Conservation (phyloP, 352 stramenopile genomes). For the Pythium sp. region DNA sequence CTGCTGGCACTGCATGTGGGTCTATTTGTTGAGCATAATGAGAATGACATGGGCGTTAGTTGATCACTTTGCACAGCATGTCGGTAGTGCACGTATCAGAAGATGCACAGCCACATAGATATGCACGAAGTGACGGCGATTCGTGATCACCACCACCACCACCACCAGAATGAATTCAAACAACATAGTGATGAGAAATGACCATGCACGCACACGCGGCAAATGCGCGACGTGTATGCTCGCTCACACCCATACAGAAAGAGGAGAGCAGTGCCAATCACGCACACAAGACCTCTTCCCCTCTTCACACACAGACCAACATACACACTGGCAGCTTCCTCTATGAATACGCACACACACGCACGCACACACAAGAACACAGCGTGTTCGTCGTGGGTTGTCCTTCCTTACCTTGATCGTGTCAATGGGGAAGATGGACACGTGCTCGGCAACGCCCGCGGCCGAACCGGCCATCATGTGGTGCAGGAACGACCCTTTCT, state of each 20-base stretch:
- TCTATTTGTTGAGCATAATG: slow-evolving; percentile 63
- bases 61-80: background rate
- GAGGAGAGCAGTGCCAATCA: background rate
- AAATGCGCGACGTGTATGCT: background rate
- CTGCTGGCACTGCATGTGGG: slow-evolving; percentile 93
- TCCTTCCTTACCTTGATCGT: slow-evolving; percentile 66
- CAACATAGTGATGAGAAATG: background rate
- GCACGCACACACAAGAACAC: background rate
- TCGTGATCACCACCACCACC: background rate
- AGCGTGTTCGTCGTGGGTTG: background rate
- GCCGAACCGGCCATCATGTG: slow-evolving; percentile 95
- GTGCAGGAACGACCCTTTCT: slow-evolving; percentile 92
- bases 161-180: slow-evolving; percentile 13
- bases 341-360: background rate
- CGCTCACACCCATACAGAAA: background rate
- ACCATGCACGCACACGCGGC: background rate
- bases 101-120: background rate
- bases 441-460: slow-evolving; percentile 96
- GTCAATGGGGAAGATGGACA: slow-evolving; percentile 96
- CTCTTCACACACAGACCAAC: background rate
- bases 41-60: background rate
- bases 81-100: background rate
- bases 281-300: background rate
- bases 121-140: background rate
- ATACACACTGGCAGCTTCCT: background rate